A percentile compares a stretch with the other conserved stretches of the same genome.
phyloP scores from a whole-genome alignment of 1,139 yeast species.

The Nakaseomyces nivariensis region DNA sequence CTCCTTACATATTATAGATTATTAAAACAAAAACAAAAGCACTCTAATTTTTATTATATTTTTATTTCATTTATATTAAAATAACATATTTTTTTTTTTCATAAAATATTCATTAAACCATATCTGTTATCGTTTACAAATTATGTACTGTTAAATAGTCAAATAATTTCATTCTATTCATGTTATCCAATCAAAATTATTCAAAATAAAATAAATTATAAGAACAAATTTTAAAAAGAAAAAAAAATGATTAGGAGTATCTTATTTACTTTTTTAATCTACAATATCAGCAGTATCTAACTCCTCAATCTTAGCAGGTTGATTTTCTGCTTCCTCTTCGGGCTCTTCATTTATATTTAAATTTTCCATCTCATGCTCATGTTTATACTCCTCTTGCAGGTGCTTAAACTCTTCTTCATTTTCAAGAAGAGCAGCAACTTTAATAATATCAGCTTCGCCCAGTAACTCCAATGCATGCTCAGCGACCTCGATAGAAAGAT shows the following conservation, averaged over 20 bases:
- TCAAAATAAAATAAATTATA: neutral
- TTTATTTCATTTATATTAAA: neutral
- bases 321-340: slow-evolving; percentile 8
- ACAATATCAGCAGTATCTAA: slow-evolving; percentile 29
- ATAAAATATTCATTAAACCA: too few relatives aligned
- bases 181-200: too few relatives aligned
- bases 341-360: slow-evolving; percentile 8
- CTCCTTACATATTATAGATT: neutral
- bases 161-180: too few relatives aligned
- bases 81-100: too few relatives aligned
- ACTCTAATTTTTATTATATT: neutral
- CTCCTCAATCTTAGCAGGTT: slow-evolving; percentile 2
- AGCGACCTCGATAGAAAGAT: slow-evolving; percentile 69
- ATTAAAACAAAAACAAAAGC: neutral
- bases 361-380: slow-evolving; percentile 12
- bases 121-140: too few relatives aligned
- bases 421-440: slow-evolving; percentile 67
- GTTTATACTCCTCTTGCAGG: slow-evolving; percentile 37
- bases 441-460: slow-evolving; percentile 75
- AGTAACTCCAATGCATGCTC: slow-evolving; percentile 65
- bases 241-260: neutral
- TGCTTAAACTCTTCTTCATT: slow-evolving; percentile 60
- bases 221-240: neutral
- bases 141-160: too few relatives aligned
- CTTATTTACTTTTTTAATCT: slow-evolving; percentile 16